phyloP scores from a whole-genome alignment of 2,329 filamentous ascomycete genomes.

The Hymenoscyphus albidus region DNA sequence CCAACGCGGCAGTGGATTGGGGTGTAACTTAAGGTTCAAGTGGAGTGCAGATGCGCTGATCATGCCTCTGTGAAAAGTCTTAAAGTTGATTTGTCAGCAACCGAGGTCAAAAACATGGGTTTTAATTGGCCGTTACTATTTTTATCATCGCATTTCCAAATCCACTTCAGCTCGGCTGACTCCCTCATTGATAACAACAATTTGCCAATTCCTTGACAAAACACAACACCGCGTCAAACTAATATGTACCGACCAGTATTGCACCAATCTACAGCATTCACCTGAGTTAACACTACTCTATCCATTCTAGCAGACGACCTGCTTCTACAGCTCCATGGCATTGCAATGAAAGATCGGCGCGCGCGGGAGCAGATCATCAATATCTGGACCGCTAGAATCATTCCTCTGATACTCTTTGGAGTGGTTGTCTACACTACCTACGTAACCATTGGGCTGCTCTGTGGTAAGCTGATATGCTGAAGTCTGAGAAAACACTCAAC shows the following conservation, averaged over 20 bases:
- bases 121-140: not conserved
- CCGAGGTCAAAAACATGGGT: not conserved
- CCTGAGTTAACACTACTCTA: not conserved
- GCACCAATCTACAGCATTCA: not conserved
- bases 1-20: no score
- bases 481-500: not conserved
- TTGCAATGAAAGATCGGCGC: constrained; percentile 5
- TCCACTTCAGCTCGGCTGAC: no score
- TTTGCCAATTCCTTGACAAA: not conserved
- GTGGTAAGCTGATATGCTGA: constrained; percentile 49
- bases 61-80: not conserved
- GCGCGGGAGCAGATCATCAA: constrained; percentile 22
- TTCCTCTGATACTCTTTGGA: constrained; percentile 66
- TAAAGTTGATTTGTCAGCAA: not conserved
- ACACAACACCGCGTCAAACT: not conserved
- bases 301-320: not conserved
- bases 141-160: not conserved
- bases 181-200: not conserved
- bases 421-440: constrained; percentile 68
- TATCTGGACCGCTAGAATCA: constrained; percentile 41
- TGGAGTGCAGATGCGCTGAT: not conserved
- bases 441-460: constrained; percentile 63
- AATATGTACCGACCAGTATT: not conserved
- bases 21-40: not conserved
- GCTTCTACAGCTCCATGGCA: constrained; percentile 6